Base-by-base conservation (phyloP, 345 rosid species). In the Moricandia moricandioides region DNA sequence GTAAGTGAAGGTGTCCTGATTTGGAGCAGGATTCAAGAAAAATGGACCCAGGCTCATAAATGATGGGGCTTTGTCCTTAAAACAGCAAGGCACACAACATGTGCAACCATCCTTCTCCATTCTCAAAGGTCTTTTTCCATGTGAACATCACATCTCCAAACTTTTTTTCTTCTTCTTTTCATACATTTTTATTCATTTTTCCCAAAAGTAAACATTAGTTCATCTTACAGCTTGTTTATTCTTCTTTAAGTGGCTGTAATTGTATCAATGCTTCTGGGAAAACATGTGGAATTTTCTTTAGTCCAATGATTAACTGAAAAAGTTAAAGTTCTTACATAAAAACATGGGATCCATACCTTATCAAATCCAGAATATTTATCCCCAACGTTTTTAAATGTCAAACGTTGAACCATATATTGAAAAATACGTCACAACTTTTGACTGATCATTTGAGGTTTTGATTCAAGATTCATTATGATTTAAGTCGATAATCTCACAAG, bases 51-150 rank as follows among this genome's bases (percentile, higher is more conserved):
- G 49, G 2, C 26, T 47, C 60, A 65, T 77, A 34, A 77, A 71
- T 65, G 68, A 71, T 77, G 27, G 62, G 56, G 67, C 9, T 65
- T 77, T 77, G 80, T 77, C 45, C 76, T 65, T 5, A 26, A 70
- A 65, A 71, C 72, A 77, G 76, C 68, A 65, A 77, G 72, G 67
- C 80, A 77, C 65, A 34, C 68, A 11, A 71, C 76, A 77, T 77
- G 80, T 77, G 76, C 80, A 71, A 71, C 80, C 80, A 77, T 77
- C 69, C 76, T 27, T 70, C 66, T 21, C 21, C n/a, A 40, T 55
- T 56, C 56, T 64, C 65, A 12, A 70, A 45, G 49, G 68, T 16
- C 56, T 58, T 24, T 64, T 70, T 71, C 80, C 80, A 77, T 77
- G 80, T 77, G 80, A 65, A 57, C 40, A 76, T 77, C 76, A 71